A percentile compares a stretch with the other conserved stretches of the same genome.
These are phyloP conservation scores for Fusarium mundagurra DNA, from an alignment of 2,329 filamentous ascomycete species.

Conservation along the genomic window DNA sequence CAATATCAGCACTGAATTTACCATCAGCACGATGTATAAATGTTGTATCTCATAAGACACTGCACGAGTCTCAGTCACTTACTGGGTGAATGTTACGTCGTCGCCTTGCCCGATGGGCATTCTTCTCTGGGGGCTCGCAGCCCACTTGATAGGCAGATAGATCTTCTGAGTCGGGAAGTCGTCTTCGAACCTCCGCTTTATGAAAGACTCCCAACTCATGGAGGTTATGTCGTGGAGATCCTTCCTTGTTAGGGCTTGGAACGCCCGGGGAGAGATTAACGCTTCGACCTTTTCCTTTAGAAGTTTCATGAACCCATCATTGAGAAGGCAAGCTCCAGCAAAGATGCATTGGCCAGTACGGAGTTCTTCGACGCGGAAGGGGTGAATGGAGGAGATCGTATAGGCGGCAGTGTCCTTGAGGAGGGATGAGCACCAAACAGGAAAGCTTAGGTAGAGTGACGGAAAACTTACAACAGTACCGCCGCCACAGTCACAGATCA, in stretches of 20 bases:
- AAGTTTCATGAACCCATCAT: neutral
- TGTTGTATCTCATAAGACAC: neutral
- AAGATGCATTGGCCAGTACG: neutral
- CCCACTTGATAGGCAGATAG: neutral
- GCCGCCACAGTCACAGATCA: neutral
- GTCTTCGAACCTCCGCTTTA: accelerated
- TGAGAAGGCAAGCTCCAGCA: accelerated
- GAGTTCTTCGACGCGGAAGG: neutral
- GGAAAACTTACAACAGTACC: neutral
- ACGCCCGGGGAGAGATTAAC: neutral
- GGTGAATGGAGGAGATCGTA: neutral
- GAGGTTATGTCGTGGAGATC: too few relatives aligned
- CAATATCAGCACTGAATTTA: neutral
- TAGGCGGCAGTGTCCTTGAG: neutral
- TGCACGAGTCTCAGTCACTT: neutral
- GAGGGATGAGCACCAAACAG: neutral
- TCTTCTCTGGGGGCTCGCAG: neutral
- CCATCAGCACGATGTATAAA: neutral
- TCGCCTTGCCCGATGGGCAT: neutral
- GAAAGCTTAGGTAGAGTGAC: neutral
- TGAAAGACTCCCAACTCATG: too few relatives aligned
- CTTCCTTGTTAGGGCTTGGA: accelerated
- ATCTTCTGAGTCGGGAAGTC: accelerated
- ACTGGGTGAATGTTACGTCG: neutral
- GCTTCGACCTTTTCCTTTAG: neutral